phyloP scores from a whole-genome alignment of 139 green algal species.

The Astrephomene gubernaculifera region DNA sequence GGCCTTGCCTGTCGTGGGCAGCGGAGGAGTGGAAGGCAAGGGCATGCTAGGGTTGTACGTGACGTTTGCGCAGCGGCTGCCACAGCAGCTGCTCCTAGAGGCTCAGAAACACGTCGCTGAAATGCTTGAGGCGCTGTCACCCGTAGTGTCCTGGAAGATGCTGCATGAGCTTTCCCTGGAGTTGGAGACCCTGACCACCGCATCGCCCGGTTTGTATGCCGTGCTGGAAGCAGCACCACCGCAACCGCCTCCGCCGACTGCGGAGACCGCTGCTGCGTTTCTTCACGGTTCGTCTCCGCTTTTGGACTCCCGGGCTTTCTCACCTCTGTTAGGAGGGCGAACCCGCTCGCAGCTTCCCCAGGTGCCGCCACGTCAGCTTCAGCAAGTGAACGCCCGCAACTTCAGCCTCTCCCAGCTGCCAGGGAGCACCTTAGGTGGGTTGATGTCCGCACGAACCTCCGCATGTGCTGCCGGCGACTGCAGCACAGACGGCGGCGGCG shows the following conservation, averaged over 20 bases:
- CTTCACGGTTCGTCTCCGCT: too few relatives aligned
- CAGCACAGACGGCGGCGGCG: too few relatives aligned
- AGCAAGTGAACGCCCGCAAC: too few relatives aligned
- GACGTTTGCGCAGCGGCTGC: slow-evolving; percentile 21
- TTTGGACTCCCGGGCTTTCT: background rate
- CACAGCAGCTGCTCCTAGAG: background rate
- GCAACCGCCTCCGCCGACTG: background rate
- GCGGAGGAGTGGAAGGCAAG: too few relatives aligned
- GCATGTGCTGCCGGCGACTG: too few relatives aligned
- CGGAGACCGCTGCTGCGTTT: background rate
- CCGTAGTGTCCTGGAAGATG: background rate
- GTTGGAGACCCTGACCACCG: background rate
- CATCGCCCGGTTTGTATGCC: background rate
- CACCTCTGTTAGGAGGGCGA: background rate
- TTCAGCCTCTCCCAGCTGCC: too few relatives aligned
- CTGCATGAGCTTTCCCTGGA: background rate
- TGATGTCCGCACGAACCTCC: too few relatives aligned
- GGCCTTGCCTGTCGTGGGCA: background rate
- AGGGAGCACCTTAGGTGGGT: too few relatives aligned
- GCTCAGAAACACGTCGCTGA: background rate
- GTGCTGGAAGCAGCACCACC: background rate
- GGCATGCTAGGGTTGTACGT: slow-evolving; percentile 22
- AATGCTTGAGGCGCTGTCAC: background rate
- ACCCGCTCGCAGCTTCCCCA: too few relatives aligned
- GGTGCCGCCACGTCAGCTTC: too few relatives aligned